Conservation (phyloP, 129 eudicot genomes). For the Flaveria trinervia region DNA sequence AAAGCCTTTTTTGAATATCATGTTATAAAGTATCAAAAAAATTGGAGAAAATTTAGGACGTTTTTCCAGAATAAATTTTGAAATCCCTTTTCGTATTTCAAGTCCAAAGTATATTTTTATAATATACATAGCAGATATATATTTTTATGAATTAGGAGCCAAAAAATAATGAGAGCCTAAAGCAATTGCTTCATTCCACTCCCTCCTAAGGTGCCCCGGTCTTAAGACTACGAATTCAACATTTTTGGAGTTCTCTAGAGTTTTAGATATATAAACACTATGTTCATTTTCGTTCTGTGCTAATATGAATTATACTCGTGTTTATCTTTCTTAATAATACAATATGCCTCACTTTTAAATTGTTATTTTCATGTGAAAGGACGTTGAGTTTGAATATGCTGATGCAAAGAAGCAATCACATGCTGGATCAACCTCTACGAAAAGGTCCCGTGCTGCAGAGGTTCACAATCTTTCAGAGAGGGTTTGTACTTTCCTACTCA, state of each 20-base stretch:
- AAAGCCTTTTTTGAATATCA: no score
- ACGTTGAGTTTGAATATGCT: conserved; percentile 50
- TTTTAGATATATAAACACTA: neutral
- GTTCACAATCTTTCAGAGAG: conserved; percentile 91
- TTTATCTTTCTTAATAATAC: neutral
- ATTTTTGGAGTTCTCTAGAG: neutral
- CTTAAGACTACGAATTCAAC: neutral
- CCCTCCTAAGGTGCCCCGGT: no score
- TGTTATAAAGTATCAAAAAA: no score
- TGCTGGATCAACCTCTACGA: conserved; percentile 61
- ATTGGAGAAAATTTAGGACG: no score
- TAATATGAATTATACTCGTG: neutral
- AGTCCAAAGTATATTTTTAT: no score
- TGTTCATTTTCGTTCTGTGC: neutral
- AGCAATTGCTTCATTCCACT: no score
- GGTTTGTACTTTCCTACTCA: conserved; percentile 40
- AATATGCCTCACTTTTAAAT: neutral
- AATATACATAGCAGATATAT: no score
- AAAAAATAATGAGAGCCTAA: no score
- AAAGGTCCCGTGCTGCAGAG: conserved; percentile 88
- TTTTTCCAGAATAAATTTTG: no score
- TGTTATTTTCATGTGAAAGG: neutral
- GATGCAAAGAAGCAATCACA: conserved; percentile 58
- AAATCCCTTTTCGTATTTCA: no score
- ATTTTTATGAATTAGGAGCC: no score